Evolutionary conservation across 164 flowering plant genomes (phyloP), one percentile per base, ranked within the genome.

Genomic region (Umbellularia californica): DNA sequence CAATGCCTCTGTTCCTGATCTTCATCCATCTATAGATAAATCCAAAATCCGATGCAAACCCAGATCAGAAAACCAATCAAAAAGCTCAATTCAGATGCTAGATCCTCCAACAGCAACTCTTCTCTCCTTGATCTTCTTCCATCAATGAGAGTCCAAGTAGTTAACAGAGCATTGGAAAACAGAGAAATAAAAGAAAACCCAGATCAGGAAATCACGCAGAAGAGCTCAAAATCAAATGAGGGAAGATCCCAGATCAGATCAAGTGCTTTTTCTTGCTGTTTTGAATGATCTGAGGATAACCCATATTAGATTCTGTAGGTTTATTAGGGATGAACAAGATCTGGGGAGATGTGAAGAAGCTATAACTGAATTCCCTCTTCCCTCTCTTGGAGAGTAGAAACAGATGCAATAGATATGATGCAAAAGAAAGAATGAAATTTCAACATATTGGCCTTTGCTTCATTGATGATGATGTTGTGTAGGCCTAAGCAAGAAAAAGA

Each of bases 21-120:
- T 72, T 69, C 68, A 35, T 77, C 78, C 77, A 76, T 85, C 69
- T 69, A 14, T 69, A 2, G 58, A 19, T 28, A 14, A 73, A 74
- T 71, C 77, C 27, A 65, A 58, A 71, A 74, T 19, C 19, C 60
- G 60, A 55, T 4, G 50, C 17, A 66, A 60, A 69, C 30, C 41
- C 65, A 55, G 77, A 78, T 70, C 60, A 74, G 64, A 68, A 79
- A 72, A 23, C 30, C 5, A 20, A 70, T n/a, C 12, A 60, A 74
- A 74, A 65, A 24, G 14, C 24, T 17, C 60, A 55, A 15, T 11
- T 55, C 60, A 15, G 17, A 55, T 20, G n/a, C 60, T 6, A 20
- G 20, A 55, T 55, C 60, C 60, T 20, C 80, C 87, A 89, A 85
- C 97, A 94, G 7, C 79, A 81, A 79, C 89, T 89, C 70, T 74